Base-by-base conservation (phyloP, 108 stramenopile species). In the Cyclostephanos tholiformis region DNA sequence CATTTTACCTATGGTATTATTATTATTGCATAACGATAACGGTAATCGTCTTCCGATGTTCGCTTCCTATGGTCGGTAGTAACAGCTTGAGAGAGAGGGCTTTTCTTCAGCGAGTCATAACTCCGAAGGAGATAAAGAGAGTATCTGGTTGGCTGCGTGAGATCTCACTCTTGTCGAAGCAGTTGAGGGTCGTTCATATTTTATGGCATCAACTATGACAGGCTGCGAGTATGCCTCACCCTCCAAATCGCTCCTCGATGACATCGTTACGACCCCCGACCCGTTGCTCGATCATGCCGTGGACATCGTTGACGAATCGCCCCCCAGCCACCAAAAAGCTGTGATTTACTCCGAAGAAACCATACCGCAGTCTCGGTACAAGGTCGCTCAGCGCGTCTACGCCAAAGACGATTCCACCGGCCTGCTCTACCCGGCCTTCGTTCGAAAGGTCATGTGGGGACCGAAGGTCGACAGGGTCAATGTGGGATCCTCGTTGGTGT, bases 351-450 rank as follows among this genome's bases (percentile, higher is more conserved):
- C 26, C 4, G 44, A 60, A 30, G 26, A 55, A 23, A 41, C 43
- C 3, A 5, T 72, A 17, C 74, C 74, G 7, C 19, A 68, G n/a
- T 26, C 74, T 11, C 20, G 46, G 0, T 75, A 62, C 68, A 50
- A 22, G 6, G 41, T 44, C 27, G 27, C 61, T 63, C 82, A 89
- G 57, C 76, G 74, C 13, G 85, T 87, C 4, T 83, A 82, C 56
- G 86, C 91, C 46, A 80, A 76, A 9, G 91, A 92, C 56, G 50
- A 48, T 16, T 52, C 74, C 20, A 86, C 84, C 46, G 88, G 87
- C 22, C 73, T 92, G 12, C 62, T 87, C 48, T 92, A 92, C 50
- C 67, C 79, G 26, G 88, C 85, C 9, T 64, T 83, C 27, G 65
- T 92, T 20, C 84, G 88, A 22, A 71, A 84, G 14, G 38, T 63